Evolutionary conservation across 2,329 filamentous ascomycete species (phyloP).

Genomic region (Claviceps monticola): DNA sequence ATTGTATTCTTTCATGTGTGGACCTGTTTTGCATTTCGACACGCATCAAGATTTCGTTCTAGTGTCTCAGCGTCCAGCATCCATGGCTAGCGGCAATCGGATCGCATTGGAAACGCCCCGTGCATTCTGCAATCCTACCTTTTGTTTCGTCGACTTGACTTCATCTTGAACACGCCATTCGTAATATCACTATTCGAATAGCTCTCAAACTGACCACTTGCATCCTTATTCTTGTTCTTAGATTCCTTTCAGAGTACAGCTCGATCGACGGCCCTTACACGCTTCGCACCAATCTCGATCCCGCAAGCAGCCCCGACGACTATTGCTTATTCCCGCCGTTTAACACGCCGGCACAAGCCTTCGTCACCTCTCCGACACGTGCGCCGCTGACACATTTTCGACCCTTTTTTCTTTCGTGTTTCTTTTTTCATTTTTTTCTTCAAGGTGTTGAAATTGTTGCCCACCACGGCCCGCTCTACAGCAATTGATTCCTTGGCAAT

Average conservation of each 20-base stretch:
- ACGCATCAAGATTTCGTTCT: background rate
- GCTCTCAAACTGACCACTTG: background rate
- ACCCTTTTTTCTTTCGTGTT: background rate
- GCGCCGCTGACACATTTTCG: background rate
- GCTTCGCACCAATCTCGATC: conserved; percentile 1
- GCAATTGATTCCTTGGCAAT: conserved; percentile 15
- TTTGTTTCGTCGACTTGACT: background rate
- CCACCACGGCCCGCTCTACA: conserved; percentile 23
- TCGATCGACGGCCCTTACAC: background rate
- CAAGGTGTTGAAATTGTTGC: conserved; percentile 12
- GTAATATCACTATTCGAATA: background rate
- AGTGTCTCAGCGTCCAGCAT: background rate
- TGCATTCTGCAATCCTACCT: conserved; percentile 14
- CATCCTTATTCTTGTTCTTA: background rate
- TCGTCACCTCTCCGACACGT: background rate
- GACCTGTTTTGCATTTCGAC: background rate
- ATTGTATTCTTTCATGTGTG: background rate
- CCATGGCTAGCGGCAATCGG: background rate
- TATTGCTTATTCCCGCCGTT: background rate
- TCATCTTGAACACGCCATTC: background rate
- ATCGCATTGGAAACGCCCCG: conserved; percentile 10
- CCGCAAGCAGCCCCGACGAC: background rate
- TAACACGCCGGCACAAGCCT: background rate
- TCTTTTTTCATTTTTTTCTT: too few relatives aligned
- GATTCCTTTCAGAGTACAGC: conserved; percentile 1